Evolutionary conservation across 2,329 filamentous ascomycete genomes (phyloP), one percentile per base, ranked within the genome.

Genomic region (Ambrosiella cleistominuta): DNA sequence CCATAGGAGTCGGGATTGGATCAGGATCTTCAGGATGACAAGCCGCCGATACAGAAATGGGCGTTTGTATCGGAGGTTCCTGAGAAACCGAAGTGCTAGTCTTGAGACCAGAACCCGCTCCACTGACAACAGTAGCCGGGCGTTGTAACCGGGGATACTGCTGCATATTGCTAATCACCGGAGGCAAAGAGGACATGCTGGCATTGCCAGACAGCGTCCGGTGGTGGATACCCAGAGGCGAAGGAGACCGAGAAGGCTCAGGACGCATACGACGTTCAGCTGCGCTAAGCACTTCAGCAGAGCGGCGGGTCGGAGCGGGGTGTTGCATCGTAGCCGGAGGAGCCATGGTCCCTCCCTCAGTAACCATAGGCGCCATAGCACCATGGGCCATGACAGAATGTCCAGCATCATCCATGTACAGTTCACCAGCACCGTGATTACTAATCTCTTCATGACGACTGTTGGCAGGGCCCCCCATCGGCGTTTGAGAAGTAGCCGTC

Each of bases 221-320:
- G 45, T 44, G 27, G 35, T 55, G 57, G 7, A 47, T 56, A 2
- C 76, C 74, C 1, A 78, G 66, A 0, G 78, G 77, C 2, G 78
- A 81, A 11, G 77, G 78, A 4, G 78, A 81, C 12, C 77, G 71
- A 1, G 77, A 80, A 11, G 45, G 52, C 1, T 73, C 73, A 42
- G 75, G 71, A 63, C 72, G 72, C 66, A 79, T 78, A 44, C 76
- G 69, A 27, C 74, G 70, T 57, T 80, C 76, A 6, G 79, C 71
- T 9, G 73, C 72, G 63, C 78, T 77, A 0, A 77, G 75, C 3
- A 75, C 66, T 50, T 80, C 78, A 1, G 75, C 75, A 0, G 78
- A 80, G n/a, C 55, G 54, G 39, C 57, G 57, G 4, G 17, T 37
- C 7, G 53, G 11, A 17, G 19, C n/a, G 13, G n/a, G 44, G 19